phyloP scores from a whole-genome alignment of 2,329 filamentous ascomycete genomes.

The Leptodontidium sp. region DNA sequence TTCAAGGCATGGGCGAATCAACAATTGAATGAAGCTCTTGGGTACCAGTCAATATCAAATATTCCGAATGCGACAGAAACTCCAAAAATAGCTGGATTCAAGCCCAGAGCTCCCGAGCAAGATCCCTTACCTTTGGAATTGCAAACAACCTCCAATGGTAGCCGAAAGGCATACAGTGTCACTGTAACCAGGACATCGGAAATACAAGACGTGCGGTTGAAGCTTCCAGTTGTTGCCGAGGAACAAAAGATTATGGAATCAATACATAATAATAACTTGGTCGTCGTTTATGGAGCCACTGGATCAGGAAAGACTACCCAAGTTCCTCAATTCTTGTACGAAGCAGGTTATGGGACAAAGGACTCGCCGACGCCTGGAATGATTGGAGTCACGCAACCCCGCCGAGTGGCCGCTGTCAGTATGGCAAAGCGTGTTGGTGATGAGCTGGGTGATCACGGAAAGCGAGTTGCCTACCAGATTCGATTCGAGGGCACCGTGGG shows the following conservation, averaged over 20 bases:
- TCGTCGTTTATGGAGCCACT: constrained; percentile 93
- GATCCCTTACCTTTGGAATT: constrained; percentile 76
- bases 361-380: constrained; percentile 84
- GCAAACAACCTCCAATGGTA: constrained; percentile 62
- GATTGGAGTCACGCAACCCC: constrained; percentile 94
- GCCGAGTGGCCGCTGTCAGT: constrained; percentile 93
- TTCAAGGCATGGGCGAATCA: constrained; percentile 95
- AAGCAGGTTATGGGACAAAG: constrained; percentile 86
- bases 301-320: constrained; percentile 98
- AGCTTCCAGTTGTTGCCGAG: constrained; percentile 89
- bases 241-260: constrained; percentile 99
- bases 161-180: constrained; percentile 80
- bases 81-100: constrained; percentile 68
- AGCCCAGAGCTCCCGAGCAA: constrained; percentile 71
- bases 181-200: constrained; percentile 72
- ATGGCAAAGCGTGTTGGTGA: constrained; percentile 93
- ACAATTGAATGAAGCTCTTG: constrained; percentile 84
- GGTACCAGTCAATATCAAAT: constrained; percentile 60
- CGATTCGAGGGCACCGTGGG: constrained; percentile 89
- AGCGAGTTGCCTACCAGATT: constrained; percentile 89
- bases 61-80: constrained; percentile 48
- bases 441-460: constrained; percentile 81
- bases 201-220: constrained; percentile 80
- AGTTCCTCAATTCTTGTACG: constrained; percentile 93
- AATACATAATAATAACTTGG: constrained; percentile 87